These are phyloP conservation scores for Alternaria tenuissima DNA, from an alignment of 2,329 filamentous ascomycete species.

Conservation along the genomic window DNA sequence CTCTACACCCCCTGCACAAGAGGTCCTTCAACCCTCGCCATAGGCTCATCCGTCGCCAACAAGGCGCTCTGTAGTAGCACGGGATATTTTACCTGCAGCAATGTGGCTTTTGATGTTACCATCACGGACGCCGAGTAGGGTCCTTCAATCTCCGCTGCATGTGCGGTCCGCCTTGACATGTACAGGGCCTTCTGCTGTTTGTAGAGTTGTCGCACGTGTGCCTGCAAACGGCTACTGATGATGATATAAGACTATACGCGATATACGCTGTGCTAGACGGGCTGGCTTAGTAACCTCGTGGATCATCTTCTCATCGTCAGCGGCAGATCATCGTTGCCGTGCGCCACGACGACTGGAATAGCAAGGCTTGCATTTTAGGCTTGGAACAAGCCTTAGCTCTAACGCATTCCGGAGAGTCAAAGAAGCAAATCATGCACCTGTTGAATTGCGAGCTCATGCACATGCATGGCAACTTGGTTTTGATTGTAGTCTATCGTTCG, in stretches of 20 bases:
- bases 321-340: slow-evolving; percentile 2
- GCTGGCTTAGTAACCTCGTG: background rate
- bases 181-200: background rate
- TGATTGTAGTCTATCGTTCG: slow-evolving; percentile 14
- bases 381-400: background rate
- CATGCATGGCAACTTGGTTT: slow-evolving; percentile 8
- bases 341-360: slow-evolving; percentile 10
- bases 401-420: background rate
- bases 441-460: background rate
- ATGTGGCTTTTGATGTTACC: background rate
- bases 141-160: slow-evolving; percentile 4
- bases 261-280: background rate
- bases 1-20: slow-evolving; percentile 2
- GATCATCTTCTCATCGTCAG: background rate
- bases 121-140: background rate
- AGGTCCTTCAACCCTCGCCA: background rate
- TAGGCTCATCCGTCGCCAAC: background rate
- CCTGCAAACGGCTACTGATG: background rate
- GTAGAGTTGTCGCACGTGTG: background rate
- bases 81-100: background rate
- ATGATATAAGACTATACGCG: background rate
- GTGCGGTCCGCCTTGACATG: background rate
- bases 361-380: background rate
- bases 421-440: background rate
- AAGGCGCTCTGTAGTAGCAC: background rate